These are phyloP conservation scores for Boletus rubroflammeus DNA, from an alignment of 768 basidiomycete genomes.

Conservation along the genomic window DNA sequence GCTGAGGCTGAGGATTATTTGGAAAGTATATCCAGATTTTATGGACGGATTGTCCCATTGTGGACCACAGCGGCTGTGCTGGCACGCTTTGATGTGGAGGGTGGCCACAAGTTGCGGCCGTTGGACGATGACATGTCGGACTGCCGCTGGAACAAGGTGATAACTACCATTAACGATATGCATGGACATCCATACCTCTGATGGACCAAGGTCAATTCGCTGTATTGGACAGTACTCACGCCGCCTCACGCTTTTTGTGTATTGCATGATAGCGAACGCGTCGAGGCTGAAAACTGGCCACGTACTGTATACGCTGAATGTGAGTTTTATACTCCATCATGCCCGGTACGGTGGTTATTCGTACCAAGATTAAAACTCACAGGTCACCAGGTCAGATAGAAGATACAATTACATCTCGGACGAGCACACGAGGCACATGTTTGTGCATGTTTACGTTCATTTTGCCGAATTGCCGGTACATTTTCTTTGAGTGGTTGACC, in stretches of 20 bases:
- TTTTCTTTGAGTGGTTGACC: neutral
- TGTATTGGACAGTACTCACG: neutral
- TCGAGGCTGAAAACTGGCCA: neutral
- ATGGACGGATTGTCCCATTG: conserved; percentile 4
- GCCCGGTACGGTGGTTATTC: no score
- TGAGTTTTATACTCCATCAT: no score
- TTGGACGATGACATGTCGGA: neutral
- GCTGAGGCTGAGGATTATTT: neutral
- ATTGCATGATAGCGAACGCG: neutral
- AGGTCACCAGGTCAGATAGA: no score
- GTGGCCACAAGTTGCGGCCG: neutral
- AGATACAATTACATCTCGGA: no score
- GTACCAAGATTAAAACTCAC: no score
- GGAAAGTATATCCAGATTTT: neutral
- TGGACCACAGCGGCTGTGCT: neutral
- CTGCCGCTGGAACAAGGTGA: neutral
- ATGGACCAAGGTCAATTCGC: neutral
- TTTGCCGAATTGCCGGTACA: neutral
- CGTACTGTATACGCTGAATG: neutral
- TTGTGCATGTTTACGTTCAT: conserved; percentile 5
- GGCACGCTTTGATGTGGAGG: conserved; percentile 6
- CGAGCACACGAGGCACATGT: neutral
- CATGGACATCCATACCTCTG: neutral
- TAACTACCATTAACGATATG: neutral
- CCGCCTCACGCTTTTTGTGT: neutral